A percentile compares a stretch with the other conserved stretches of the same genome.
These are phyloP conservation scores for Leccinum obscurum DNA, from an alignment of 768 basidiomycete species.

Conservation along the genomic window DNA sequence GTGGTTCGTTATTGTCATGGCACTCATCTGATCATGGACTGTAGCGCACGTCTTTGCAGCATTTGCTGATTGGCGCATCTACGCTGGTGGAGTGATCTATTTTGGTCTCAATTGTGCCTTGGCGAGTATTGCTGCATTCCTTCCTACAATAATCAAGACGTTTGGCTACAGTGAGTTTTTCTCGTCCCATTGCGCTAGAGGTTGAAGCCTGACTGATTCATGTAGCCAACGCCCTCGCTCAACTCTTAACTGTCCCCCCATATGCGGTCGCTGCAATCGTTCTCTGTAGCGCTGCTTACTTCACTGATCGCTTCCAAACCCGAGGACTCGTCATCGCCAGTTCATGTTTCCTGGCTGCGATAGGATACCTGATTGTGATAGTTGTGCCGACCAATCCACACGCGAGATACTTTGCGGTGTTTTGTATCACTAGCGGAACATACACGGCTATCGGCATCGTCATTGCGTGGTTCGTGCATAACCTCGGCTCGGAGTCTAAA, in stretches of 20 bases:
- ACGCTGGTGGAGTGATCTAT: constrained; percentile 69
- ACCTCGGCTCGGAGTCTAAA: constrained; percentile 77
- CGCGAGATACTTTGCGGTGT: constrained; percentile 73
- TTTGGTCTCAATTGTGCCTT: constrained; percentile 77
- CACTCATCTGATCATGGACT: constrained; percentile 5
- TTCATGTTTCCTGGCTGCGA: constrained; percentile 31
- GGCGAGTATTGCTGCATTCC: constrained; percentile 79
- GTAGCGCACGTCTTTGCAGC: constrained; percentile 63
- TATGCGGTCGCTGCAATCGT: constrained; percentile 73
- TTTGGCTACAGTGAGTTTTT: constrained; percentile 64
- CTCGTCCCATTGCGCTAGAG: not conserved
- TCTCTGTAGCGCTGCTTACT: constrained; percentile 54
- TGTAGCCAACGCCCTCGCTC: constrained; percentile 39
- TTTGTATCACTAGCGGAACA: constrained; percentile 75
- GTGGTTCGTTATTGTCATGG: not conserved
- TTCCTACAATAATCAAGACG: constrained; percentile 78
- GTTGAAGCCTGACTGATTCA: not conserved
- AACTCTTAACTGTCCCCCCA: constrained; percentile 79
- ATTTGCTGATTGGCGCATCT: constrained; percentile 70
- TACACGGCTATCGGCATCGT: constrained; percentile 74
- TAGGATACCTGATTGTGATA: constrained; percentile 63
- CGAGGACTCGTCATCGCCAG: constrained; percentile 45
- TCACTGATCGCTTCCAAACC: constrained; percentile 66
- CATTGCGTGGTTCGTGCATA: constrained; percentile 80
- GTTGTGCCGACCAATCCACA: constrained; percentile 53